A percentile compares a stretch with the other conserved stretches of the same genome.
Evolutionary conservation across 768 basidiomycete genomes (phyloP).

Genomic region (Russula emetica): DNA sequence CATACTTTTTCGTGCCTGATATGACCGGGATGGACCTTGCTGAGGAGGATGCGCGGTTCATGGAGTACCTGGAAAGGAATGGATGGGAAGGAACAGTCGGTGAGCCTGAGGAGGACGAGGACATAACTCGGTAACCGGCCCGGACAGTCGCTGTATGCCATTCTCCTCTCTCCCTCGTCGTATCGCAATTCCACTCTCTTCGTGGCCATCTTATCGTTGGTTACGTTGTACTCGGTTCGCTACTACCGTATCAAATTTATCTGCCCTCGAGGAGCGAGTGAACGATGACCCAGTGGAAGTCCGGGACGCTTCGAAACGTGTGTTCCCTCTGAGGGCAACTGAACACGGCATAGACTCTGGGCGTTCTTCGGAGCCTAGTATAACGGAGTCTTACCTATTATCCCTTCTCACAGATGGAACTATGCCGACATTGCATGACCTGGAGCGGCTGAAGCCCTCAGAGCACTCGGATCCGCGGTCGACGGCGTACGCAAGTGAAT

Average conservation of each 20-base stretch:
- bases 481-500: slow-evolving; percentile 48
- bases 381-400: slow-evolving; percentile 55
- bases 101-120: slow-evolving; percentile 42
- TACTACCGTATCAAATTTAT: slow-evolving; percentile 2
- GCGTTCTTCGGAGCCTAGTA: slow-evolving; percentile 40
- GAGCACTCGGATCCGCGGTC: slow-evolving; percentile 40
- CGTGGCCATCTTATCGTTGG: neutral
- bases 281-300: neutral
- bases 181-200: neutral
- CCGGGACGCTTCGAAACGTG: neutral
- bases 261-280: neutral
- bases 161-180: slow-evolving; percentile 20
- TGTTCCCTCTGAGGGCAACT: neutral
- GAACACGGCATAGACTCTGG: slow-evolving; percentile 1
- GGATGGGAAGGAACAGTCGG: slow-evolving; percentile 66
- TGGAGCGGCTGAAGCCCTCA: slow-evolving; percentile 53
- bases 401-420: slow-evolving; percentile 44
- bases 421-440: slow-evolving; percentile 53
- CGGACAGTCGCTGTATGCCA: neutral
- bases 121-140: slow-evolving; percentile 13
- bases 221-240: slow-evolving; percentile 1
- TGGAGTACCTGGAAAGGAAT: slow-evolving; percentile 54
- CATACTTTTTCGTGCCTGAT: slow-evolving; percentile 65
- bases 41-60: slow-evolving; percentile 60
- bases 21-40: slow-evolving; percentile 63